These are phyloP conservation scores for Elsinoe ampelina DNA, from an alignment of 2,329 filamentous ascomycete species.

Conservation along the genomic window DNA sequence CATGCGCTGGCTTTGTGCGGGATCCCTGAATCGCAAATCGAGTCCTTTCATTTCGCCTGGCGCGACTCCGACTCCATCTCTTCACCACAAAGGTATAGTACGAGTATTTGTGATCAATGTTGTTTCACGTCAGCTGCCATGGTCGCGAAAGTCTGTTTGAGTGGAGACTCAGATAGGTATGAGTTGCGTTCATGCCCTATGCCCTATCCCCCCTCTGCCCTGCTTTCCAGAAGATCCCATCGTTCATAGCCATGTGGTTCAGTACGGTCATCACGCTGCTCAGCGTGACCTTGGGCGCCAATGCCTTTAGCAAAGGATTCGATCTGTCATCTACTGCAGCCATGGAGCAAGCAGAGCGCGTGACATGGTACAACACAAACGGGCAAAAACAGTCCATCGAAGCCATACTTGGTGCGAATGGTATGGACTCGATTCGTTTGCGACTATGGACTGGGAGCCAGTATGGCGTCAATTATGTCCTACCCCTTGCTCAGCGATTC, in stretches of 20 bases:
- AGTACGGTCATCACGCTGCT: background rate
- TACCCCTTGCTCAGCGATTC: slow-evolving; percentile 28
- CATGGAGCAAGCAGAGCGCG: slow-evolving; percentile 12
- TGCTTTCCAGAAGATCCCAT: too few species aligned
- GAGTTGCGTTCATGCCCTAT: too few species aligned
- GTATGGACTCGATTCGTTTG: slow-evolving; percentile 29
- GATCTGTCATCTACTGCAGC: slow-evolving; percentile 14
- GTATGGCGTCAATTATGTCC: slow-evolving; percentile 26
- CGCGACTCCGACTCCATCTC: too few species aligned
- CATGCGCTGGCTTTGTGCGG: too few species aligned
- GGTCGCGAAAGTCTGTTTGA: too few species aligned
- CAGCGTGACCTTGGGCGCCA: background rate
- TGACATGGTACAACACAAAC: slow-evolving; percentile 1
- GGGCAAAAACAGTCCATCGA: slow-evolving; percentile 17
- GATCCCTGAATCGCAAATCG: too few species aligned
- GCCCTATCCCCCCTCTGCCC: too few species aligned
- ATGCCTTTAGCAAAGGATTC: slow-evolving; percentile 12
- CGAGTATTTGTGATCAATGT: too few species aligned
- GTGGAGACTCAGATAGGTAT: too few species aligned
- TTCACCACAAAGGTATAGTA: too few species aligned
- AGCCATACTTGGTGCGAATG: slow-evolving; percentile 28
- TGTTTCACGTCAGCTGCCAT: too few species aligned
- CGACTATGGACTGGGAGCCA: slow-evolving; percentile 19
- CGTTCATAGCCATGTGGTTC: background rate
- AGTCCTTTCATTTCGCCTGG: too few species aligned